Percentiles rank a stretch among this genome's conserved stretches.
Evolutionary conservation across 371 early-diverging fungal species (phyloP).

Genomic region (Saksenaea oblongispora): DNA sequence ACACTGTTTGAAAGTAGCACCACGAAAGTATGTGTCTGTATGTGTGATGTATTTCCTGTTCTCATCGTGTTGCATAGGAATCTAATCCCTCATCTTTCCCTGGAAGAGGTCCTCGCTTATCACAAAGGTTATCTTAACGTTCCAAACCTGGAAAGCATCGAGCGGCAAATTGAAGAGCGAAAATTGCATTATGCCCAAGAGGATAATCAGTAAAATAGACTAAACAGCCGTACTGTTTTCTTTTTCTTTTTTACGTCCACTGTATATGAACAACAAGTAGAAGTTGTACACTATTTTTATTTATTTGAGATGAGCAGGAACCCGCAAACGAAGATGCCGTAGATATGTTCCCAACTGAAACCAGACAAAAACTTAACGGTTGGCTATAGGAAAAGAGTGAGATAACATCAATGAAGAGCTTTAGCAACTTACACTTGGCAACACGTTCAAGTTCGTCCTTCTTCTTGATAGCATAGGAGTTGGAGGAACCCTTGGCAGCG

Average conservation of each 20-base stretch:
- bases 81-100: constrained; percentile 43
- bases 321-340: not conserved
- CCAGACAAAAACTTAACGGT: constrained; percentile 16
- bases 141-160: constrained; percentile 45
- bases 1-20: constrained; percentile 87
- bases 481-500: constrained; percentile 98
- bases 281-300: constrained; percentile 4
- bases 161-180: constrained; percentile 49
- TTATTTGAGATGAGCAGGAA: not conserved
- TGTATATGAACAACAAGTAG: not conserved
- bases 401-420: not conserved
- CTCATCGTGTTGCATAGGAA: constrained; percentile 26
- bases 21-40: constrained; percentile 51
- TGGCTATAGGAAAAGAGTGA: constrained; percentile 13
- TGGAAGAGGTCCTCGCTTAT: constrained; percentile 47
- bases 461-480: constrained; percentile 99
- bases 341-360: not conserved
- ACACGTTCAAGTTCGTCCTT: constrained; percentile 98
- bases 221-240: not conserved
- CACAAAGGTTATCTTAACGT: constrained; percentile 47
- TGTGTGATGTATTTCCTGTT: not conserved
- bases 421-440: constrained; percentile 51
- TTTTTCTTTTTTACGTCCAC: not conserved
- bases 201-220: constrained; percentile 35
- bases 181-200: constrained; percentile 51